These are phyloP conservation scores for Emergomyces pasteurianus DNA, from an alignment of 2,329 filamentous ascomycete genomes.

Conservation along the genomic window DNA sequence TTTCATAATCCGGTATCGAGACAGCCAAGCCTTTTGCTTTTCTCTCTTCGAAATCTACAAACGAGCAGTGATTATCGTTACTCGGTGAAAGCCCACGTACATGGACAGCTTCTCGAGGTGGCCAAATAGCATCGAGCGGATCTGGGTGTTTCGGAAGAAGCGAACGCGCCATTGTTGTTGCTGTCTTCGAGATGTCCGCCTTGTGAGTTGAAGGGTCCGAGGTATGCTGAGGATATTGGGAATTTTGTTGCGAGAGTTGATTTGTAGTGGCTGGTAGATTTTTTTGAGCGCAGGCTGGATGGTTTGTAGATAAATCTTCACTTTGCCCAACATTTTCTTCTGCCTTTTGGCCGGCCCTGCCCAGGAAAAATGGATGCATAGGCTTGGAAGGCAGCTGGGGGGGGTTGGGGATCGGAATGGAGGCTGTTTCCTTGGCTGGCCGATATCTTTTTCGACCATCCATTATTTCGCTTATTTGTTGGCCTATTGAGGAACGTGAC, in stretches of 20 bases:
- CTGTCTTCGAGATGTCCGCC: not conserved
- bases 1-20: constrained; percentile 23
- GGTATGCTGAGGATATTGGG: not conserved
- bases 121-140: constrained; percentile 27
- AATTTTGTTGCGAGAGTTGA: not conserved
- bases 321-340: not conserved
- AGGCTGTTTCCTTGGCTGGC: not conserved
- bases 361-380: constrained; percentile 59
- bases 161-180: not conserved
- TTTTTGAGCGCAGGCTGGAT: not conserved
- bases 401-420: not conserved
- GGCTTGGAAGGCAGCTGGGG: constrained; percentile 26
- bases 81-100: constrained; percentile 38
- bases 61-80: not conserved
- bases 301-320: not conserved
- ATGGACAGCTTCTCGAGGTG: constrained; percentile 25
- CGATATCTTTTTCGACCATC: constrained; percentile 22
- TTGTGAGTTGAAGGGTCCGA: not conserved
- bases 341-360: constrained; percentile 35
- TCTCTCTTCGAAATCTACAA: constrained; percentile 15
- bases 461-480: constrained; percentile 54
- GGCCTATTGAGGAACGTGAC: constrained; percentile 40
- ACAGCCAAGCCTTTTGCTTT: constrained; percentile 28
- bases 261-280: not conserved
- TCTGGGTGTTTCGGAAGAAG: constrained; percentile 12